These are phyloP conservation scores for Prunus mume DNA, from an alignment of 306 rosid species.

Conservation along the genomic window DNA sequence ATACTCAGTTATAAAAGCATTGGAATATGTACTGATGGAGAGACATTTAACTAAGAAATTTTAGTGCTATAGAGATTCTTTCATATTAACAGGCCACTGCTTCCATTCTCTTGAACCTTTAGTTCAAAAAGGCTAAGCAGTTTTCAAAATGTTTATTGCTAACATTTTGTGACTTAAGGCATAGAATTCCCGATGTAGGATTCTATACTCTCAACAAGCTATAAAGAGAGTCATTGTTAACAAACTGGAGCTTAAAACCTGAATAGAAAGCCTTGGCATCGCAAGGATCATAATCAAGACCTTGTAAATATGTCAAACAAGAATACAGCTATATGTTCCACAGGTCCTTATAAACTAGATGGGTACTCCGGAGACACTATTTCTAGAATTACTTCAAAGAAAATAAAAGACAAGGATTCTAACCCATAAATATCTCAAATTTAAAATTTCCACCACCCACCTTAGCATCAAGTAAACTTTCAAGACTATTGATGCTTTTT, in stretches of 20 bases:
- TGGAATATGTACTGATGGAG: not conserved
- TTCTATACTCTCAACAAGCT: not conserved
- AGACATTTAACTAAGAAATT: too few species aligned
- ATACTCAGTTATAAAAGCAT: not conserved
- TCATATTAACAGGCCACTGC: too few species aligned
- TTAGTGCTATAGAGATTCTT: too few species aligned
- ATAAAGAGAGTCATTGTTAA: not conserved
- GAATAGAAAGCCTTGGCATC: not conserved
- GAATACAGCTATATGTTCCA: not conserved
- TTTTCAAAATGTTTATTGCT: too few species aligned
- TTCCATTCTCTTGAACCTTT: too few species aligned
- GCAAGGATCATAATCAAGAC: not conserved
- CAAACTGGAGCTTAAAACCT: not conserved
- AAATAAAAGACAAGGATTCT: not conserved
- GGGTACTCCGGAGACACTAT: not conserved
- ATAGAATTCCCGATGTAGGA: not conserved
- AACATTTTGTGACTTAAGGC: not conserved
- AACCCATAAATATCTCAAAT: conserved; percentile 9
- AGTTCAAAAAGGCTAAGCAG: too few species aligned
- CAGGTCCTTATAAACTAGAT: not conserved
- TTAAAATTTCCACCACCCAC: conserved; percentile 42
- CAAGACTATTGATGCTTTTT: conserved; percentile 92
- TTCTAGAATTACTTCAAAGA: not conserved
- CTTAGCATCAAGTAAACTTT: conserved; percentile 77
- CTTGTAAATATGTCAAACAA: not conserved